Conservation (phyloP, 495 filamentous ascomycete genomes). For the Lophium mytilinum region DNA sequence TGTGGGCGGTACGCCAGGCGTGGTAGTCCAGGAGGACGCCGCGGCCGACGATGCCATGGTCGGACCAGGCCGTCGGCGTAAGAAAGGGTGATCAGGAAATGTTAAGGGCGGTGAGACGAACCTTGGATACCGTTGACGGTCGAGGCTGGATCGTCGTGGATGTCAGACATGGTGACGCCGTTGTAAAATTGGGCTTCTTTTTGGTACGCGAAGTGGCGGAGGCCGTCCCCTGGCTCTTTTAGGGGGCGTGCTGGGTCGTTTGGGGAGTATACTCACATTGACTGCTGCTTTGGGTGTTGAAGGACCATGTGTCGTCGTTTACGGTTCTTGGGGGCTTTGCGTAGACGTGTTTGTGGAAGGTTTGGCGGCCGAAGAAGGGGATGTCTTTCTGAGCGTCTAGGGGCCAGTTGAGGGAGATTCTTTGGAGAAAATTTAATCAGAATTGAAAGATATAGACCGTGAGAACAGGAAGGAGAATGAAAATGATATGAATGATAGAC, state of each 20-base stretch:
- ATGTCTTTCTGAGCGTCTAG: conserved; percentile 31
- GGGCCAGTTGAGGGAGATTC: conserved; percentile 34
- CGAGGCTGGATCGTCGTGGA: conserved; percentile 36
- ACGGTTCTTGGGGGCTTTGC: conserved; percentile 29
- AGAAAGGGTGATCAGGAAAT: not conserved
- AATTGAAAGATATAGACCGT: not conserved
- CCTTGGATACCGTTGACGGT: conserved; percentile 45
- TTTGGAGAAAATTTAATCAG: not conserved
- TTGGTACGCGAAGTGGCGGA: conserved; percentile 35
- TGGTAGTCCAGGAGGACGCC: conserved; percentile 41
- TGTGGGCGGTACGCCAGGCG: conserved; percentile 24
- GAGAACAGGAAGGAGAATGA: too few species aligned
- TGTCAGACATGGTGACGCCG: conserved; percentile 48
- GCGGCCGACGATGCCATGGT: conserved; percentile 39
- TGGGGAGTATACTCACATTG: conserved; percentile 5
- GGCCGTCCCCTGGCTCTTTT: conserved; percentile 20
- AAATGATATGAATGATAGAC: too few species aligned
- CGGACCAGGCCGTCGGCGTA: conserved; percentile 30
- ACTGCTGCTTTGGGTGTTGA: conserved; percentile 32
- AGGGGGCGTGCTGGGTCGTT: not conserved
- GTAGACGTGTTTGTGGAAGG: conserved; percentile 33
- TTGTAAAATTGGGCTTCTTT: conserved; percentile 52
- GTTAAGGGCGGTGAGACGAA: conserved; percentile 18
- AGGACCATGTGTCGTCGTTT: conserved; percentile 34
- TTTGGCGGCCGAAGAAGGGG: conserved; percentile 32